Base-by-base conservation (phyloP, 306 rosid genomes). In the Acacia confusa region DNA sequence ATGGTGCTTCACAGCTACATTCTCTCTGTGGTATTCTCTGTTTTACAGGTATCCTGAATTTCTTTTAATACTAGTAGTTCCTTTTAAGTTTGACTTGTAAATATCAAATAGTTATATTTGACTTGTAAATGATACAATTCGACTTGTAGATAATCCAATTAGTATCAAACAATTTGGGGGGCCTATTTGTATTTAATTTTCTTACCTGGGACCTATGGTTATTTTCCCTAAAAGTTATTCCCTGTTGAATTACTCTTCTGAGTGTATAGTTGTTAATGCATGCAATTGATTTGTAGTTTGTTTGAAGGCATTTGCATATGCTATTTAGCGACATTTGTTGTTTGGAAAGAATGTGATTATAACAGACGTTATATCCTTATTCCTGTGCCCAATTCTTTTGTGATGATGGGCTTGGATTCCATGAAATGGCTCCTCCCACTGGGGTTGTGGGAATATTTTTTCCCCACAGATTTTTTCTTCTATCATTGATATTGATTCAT, bases 1-100 rank as follows among this genome's bases (percentile, higher is more conserved):
- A 96, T 96, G 99, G 97, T 91, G 77, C 95, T 84, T 44, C 99
- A 94, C 84, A 96, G 97, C 88, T 96, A 96, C 82, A 32, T 96
- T 83, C 94, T 96, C 79, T 96, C 99, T 47, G 98, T 96, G 86
- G 66, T 92, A 86, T 96, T 96, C 91, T 96, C 99, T 70, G 92
- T 93, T 38, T 66, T 92, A 81, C 99, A 96, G 99, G 99, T 96
- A 88, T 76, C 58, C 22, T 52, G 58, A 19, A 52, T 52, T 52
- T 52, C 22, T 17, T 52, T 52, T 16, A 52, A 19, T 52, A 52
- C n/a, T 17, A 14, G 5, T 52, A 19, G 58, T 16, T 24, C 58
- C 58, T 52, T 52, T 1, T n/a, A 52, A 17, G 58, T 20, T 52
- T 19, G n/a, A 52, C 9, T 16, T 50, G 58, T 50, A 19, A 17